Base-by-base conservation (phyloP, 495 filamentous ascomycete genomes). In the Letharia lupina region DNA sequence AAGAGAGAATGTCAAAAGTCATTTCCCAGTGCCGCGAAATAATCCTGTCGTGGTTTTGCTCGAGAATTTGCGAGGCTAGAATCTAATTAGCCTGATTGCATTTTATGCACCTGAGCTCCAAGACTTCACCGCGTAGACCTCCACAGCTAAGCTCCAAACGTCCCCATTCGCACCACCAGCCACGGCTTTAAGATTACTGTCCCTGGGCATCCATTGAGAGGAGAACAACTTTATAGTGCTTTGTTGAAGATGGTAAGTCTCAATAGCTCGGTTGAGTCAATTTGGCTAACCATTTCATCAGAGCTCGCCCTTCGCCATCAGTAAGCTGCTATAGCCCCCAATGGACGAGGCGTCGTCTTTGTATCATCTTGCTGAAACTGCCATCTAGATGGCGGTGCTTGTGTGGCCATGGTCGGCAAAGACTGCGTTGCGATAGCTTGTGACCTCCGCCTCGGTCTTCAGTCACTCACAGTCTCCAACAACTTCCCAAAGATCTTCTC, bases 401-500 rank as follows among this genome's bases (percentile, higher is more conserved):
- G 89, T 80, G 90, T 96, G 72, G 93, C 91, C 76, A 98, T 98
- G 94, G 91, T 94, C 64, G 94, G 94, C 82, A 98, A 98, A 78
- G 91, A 96, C 87, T 98, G 94, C 78, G 94, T 98, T 52, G 94
- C 94, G 78, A 98, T 98, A 73, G 94, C 94, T 74, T 98, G 94
- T 82, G 94, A 98, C 79, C 92, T 98, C 68, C 93, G 94, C 64
- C 90, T 98, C 65, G 94, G 94, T 68, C 88, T 97, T 76, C 95
- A 98, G 82, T 82, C 95, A 72, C 84, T 98, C 75, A 98, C 94
- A 48, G 87, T 98, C 64, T 96, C 91, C 74, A 98, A 98, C 86
- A 96, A 97, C 87, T 98, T 96, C 85, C 94, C 94, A 79, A 98
- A 98, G 81, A 91, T 98, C 84, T 98, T 98, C 87, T 85, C 89